Percentiles rank a stretch among this genome's conserved stretches.
Conservation (phyloP, 768 basidiomycete species). For the Lentinus brumalis region DNA sequence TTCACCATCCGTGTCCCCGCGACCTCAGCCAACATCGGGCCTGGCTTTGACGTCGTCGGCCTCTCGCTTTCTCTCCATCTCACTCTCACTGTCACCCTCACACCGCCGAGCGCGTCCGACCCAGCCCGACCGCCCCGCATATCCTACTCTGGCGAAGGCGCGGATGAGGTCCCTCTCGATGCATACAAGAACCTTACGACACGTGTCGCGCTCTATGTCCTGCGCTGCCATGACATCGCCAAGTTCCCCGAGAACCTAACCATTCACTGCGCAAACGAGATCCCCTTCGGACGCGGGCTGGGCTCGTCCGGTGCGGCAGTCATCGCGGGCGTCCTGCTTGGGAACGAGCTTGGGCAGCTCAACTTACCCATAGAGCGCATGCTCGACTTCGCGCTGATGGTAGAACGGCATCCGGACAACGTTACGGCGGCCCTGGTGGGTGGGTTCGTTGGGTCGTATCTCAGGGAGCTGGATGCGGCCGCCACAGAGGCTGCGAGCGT, state of each 20-base stretch:
- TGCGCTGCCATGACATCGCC: conserved; percentile 81
- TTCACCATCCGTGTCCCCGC: conserved; percentile 88
- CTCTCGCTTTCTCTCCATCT: conserved; percentile 89
- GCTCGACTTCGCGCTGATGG: conserved; percentile 97
- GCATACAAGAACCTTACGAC: conserved; percentile 97
- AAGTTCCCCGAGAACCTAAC: conserved; percentile 75
- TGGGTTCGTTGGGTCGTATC: conserved; percentile 95
- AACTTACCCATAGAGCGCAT: conserved; percentile 68
- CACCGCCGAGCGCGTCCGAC: conserved; percentile 31
- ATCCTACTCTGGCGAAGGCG: conserved; percentile 86
- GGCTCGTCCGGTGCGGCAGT: conserved; percentile 99
- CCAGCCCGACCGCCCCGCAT: conserved; percentile 59
- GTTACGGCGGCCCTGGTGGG: conserved; percentile 97
- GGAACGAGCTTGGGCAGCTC: conserved; percentile 77
- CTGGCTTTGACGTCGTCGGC: conserved; percentile 99
- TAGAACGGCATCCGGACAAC: conserved; percentile 98
- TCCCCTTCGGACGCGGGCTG: conserved; percentile 96
- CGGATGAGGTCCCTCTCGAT: conserved; percentile 87
- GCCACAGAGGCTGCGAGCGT: conserved; percentile 86
- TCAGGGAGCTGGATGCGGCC: conserved; percentile 81
- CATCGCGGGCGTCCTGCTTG: conserved; percentile 93
- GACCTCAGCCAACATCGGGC: conserved; percentile 98
- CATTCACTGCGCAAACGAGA: conserved; percentile 87
- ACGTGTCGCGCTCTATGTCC: conserved; percentile 94
- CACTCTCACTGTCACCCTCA: conserved; percentile 65